phyloP scores from a whole-genome alignment of 2,329 filamentous ascomycete species.

The Lachnellula subtilissima region DNA sequence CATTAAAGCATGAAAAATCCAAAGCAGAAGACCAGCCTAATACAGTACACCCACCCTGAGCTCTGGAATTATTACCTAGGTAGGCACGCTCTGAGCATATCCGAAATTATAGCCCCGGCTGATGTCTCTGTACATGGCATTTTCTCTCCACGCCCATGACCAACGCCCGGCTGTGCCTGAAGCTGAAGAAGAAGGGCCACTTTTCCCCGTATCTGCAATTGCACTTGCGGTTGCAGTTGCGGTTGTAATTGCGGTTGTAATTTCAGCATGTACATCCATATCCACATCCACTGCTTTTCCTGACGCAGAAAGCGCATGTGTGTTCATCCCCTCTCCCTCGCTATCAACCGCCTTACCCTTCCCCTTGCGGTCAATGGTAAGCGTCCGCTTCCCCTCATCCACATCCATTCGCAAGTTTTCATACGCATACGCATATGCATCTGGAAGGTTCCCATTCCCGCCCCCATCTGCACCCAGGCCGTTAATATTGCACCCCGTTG shows the following conservation, averaged over 20 bases:
- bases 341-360: conserved; percentile 19
- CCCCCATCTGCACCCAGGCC: neutral
- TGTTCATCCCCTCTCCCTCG: neutral
- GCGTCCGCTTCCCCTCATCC: conserved; percentile 18
- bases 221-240: neutral
- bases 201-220: neutral
- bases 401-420: neutral
- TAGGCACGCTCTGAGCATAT: neutral
- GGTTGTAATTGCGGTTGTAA: too few species aligned
- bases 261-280: neutral
- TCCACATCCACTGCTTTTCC: neutral
- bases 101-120: conserved; percentile 26
- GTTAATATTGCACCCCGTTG: conserved; percentile 9
- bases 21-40: neutral
- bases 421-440: neutral
- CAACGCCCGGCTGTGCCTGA: neutral
- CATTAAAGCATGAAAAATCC: neutral
- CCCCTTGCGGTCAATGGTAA: conserved; percentile 22
- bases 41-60: neutral
- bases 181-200: neutral
- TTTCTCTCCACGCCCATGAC: conserved; percentile 23
- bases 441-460: neutral
- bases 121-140: conserved; percentile 27
- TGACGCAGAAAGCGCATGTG: neutral
- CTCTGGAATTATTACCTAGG: neutral